Evolutionary conservation across 495 filamentous ascomycete genomes (phyloP), one percentile per base, ranked within the genome.

Genomic region (Echria macrotheca): DNA sequence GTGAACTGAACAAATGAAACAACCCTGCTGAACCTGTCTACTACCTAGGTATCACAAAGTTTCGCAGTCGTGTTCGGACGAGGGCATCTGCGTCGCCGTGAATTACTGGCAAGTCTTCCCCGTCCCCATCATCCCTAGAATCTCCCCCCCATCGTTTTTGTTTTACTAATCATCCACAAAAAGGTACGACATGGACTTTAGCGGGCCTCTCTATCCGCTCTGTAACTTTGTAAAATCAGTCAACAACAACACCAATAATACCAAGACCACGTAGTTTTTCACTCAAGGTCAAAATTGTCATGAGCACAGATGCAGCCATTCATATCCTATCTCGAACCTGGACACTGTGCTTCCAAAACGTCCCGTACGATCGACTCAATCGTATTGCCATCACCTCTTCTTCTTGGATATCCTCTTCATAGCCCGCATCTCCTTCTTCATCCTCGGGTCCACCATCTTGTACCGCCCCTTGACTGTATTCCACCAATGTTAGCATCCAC

Each of bases 391-490:
- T n/a, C n/a, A 46, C 31, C 67, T 67, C 61, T 64, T 69, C 53
- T 65, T 58, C 52, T 70, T 69, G n/a, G 70, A 47, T 45, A 74
- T 60, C 58, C 93, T 82, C 79, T 96, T 99, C 69, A 87, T 75
- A 11, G 85, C 94, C 61, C 93, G 79, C 44, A 91, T 80, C 76
- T 99, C 93, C 84, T 99, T 99, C 82, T 96, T 97, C 81, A 99
- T 81, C 54, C 93, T 79, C 14, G 86, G 72, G 73, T 99, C 93
- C 52, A 99, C 93, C 76, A 99, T 96, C 84, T 97, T 97, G 69
- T 98, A 98, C 61, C 86, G 85, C 29, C 93, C 93, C 79, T 97
- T 98, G 42, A 96, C 91, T 40, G 33, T 40, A 5, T 8, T n/a
- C n/a, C n/a, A n/a, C n/a, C n/a, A 1, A 12, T 40, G 46, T 49